A percentile compares a stretch with the other conserved stretches of the same genome.
Evolutionary conservation across 257 asterid species (phyloP).

Genomic region (Penstemon barbatus): DNA sequence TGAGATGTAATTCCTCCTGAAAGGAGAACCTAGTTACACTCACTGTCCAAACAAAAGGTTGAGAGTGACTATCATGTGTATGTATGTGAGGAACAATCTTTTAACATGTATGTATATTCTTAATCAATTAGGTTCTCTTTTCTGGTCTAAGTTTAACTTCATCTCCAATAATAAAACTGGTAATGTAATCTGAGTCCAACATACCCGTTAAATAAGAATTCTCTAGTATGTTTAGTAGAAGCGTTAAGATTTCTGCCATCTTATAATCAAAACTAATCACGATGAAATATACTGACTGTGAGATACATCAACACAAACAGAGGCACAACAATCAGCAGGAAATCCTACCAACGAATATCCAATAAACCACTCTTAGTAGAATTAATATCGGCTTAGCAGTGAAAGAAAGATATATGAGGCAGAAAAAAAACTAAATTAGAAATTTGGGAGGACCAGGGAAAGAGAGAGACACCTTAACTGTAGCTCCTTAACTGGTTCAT

Average conservation of each 20-base stretch:
- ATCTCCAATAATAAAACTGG: background rate
- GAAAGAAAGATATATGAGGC: background rate
- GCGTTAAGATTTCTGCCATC: conserved; percentile 4
- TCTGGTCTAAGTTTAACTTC: background rate
- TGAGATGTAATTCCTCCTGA: background rate
- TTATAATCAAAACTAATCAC: conserved; percentile 14
- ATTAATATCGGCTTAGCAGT: conserved; percentile 1
- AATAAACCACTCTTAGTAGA: background rate
- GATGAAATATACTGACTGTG: background rate
- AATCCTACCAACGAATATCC: background rate
- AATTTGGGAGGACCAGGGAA: conserved; percentile 11
- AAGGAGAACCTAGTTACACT: background rate
- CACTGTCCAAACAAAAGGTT: background rate
- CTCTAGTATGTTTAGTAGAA: background rate
- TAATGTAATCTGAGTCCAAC: background rate
- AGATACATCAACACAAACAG: conserved; percentile 4
- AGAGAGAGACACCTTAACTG: conserved; percentile 45
- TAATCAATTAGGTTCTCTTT: background rate
- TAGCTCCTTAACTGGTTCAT: conserved; percentile 43
- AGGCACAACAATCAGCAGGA: background rate
- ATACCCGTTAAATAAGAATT: background rate
- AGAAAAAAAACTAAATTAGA: background rate
- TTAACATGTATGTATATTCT: background rate
- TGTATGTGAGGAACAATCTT: background rate
- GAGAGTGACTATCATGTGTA: background rate